Conservation (phyloP, 805 yeast genomes). For the Yamadazyma phyllophila region DNA sequence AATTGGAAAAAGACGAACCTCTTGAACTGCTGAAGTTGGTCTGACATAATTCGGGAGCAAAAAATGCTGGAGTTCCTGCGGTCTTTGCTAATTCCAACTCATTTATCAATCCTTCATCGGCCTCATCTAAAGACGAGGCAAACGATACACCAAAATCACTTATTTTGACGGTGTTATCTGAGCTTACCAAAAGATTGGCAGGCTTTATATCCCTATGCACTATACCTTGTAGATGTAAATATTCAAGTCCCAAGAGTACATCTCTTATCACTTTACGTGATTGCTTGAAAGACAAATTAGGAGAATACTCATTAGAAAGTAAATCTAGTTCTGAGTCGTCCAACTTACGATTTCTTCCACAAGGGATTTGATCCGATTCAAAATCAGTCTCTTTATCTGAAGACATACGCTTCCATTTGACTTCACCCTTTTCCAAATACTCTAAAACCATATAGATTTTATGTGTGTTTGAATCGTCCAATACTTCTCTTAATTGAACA, state of each 20-base stretch:
- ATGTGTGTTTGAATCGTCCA: conserved; percentile 79
- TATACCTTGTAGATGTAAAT: conserved; percentile 84
- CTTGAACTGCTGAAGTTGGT: conserved; percentile 42
- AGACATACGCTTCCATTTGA: conserved; percentile 60
- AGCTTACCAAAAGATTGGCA: conserved; percentile 75
- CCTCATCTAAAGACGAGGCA: conserved; percentile 47
- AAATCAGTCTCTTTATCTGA: neutral
- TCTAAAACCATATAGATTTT: conserved; percentile 90
- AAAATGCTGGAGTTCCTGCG: conserved; percentile 96
- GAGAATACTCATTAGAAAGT: conserved; percentile 37
- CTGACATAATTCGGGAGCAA: conserved; percentile 88
- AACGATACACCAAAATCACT: conserved; percentile 97
- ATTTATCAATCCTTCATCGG: conserved; percentile 42
- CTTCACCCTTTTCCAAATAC: conserved; percentile 87
- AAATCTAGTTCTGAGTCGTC: conserved; percentile 20
- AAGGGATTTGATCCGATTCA: conserved; percentile 47
- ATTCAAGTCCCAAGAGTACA: conserved; percentile 84
- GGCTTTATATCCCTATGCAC: conserved; percentile 96
- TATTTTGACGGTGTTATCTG: conserved; percentile 76
- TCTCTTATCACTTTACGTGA: conserved; percentile 76
- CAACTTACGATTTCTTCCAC: conserved; percentile 22
- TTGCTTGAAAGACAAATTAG: conserved; percentile 64
- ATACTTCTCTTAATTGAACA: conserved; percentile 52
- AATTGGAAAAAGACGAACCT: conserved; percentile 2
- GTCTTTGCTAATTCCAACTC: conserved; percentile 91